These are phyloP conservation scores for Cladosporium velox DNA, from an alignment of 2,329 filamentous ascomycete genomes.

Conservation along the genomic window DNA sequence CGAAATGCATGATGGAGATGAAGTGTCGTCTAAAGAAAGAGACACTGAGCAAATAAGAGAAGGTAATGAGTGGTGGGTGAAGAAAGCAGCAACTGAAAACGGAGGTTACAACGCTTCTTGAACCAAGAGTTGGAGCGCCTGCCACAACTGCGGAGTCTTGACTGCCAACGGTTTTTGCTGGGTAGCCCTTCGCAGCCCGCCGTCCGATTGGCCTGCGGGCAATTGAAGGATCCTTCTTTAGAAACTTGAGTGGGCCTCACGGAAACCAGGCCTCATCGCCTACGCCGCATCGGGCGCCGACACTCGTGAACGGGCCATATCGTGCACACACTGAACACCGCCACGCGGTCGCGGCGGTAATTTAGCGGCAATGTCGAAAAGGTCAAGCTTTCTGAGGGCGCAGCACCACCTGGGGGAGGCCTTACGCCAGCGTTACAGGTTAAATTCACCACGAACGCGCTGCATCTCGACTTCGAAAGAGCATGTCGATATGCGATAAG, in stretches of 20 bases:
- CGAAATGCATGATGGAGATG: conserved; percentile 16
- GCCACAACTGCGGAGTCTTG: conserved; percentile 1
- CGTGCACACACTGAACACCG: neutral
- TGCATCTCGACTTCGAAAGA: neutral
- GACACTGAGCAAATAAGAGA: conserved; percentile 18
- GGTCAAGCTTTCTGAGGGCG: conserved; percentile 19
- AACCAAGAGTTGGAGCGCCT: conserved; percentile 6
- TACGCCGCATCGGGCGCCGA: conserved; percentile 2
- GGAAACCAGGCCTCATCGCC: neutral
- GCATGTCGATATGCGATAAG: neutral
- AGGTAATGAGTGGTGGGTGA: conserved; percentile 14
- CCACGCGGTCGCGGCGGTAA: conserved; percentile 15
- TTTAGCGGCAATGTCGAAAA: conserved; percentile 18
- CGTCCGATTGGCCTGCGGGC: conserved; percentile 11
- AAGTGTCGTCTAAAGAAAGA: conserved; percentile 8
- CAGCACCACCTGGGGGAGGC: conserved; percentile 16
- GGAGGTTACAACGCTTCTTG: conserved; percentile 14
- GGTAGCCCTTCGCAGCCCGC: conserved; percentile 11
- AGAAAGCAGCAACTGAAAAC: neutral
- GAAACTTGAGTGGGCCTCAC: conserved; percentile 17
- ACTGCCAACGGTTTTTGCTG: conserved; percentile 10
- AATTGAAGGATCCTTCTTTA: conserved; percentile 17
- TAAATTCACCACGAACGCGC: neutral
- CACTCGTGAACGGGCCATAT: neutral
- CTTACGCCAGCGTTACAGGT: conserved; percentile 3